Evolutionary conservation across 495 filamentous ascomycete genomes (phyloP).

Genomic region (Lepidopterella palustris): DNA sequence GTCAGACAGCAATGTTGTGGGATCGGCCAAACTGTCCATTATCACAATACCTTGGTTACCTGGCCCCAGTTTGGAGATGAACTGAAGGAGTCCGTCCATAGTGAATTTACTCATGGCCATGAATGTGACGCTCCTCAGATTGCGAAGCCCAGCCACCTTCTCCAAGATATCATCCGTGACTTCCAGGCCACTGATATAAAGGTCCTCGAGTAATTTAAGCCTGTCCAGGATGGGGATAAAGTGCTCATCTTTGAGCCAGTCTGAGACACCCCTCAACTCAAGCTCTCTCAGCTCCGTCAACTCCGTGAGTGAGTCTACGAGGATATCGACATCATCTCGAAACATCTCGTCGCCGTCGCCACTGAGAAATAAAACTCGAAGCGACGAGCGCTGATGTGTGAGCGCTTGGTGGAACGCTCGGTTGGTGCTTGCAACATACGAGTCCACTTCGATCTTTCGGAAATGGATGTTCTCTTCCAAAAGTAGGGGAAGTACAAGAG

Average conservation of each 20-base stretch:
- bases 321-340: slow-evolving; percentile 42
- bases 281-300: slow-evolving; percentile 47
- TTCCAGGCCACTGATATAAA: slow-evolving; percentile 50
- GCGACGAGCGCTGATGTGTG: slow-evolving; percentile 37
- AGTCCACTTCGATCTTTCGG: slow-evolving; percentile 43
- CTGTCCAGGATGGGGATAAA: slow-evolving; percentile 46
- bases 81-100: slow-evolving; percentile 31
- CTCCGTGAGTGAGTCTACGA: slow-evolving; percentile 44
- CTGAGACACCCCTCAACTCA: slow-evolving; percentile 47
- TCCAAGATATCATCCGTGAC: slow-evolving; percentile 48
- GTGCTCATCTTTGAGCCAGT: slow-evolving; percentile 47
- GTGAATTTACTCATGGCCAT: slow-evolving; percentile 37
- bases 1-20: slow-evolving; percentile 31
- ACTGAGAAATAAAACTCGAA: slow-evolving; percentile 44
- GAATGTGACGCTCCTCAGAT: slow-evolving; percentile 34
- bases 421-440: slow-evolving; percentile 42
- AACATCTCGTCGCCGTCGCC: slow-evolving; percentile 46
- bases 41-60: slow-evolving; percentile 35
- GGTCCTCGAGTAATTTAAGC: slow-evolving; percentile 47
- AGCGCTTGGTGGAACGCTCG: slow-evolving; percentile 50
- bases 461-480: slow-evolving; percentile 46
- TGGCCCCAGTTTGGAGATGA: slow-evolving; percentile 31
- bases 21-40: slow-evolving; percentile 36
- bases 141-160: slow-evolving; percentile 29
- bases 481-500: slow-evolving; percentile 50